phyloP scores from a whole-genome alignment of 2,329 filamentous ascomycete species.

The Mycocentrospora acerina region DNA sequence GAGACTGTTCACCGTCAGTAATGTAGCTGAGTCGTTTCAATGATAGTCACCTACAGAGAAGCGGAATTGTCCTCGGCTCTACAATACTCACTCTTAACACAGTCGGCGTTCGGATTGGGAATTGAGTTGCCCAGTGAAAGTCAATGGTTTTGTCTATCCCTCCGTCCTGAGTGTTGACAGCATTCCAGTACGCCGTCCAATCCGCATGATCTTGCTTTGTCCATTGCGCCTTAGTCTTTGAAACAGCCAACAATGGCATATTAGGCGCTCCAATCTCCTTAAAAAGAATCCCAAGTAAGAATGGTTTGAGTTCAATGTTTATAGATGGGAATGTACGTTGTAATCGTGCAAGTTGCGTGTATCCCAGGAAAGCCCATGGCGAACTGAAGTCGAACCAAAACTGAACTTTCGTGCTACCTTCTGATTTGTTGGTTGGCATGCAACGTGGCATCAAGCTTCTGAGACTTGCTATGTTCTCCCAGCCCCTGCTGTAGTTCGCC shows the following conservation, averaged over 20 bases:
- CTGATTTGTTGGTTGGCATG: constrained; percentile 8
- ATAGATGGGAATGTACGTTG: constrained; percentile 25
- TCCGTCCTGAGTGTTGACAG: constrained; percentile 31
- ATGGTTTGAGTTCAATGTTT: constrained; percentile 35
- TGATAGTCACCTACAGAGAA: constrained; percentile 26
- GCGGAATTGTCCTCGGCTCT: constrained; percentile 19
- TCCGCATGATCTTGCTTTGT: constrained; percentile 33
- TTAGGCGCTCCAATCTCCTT: constrained; percentile 40
- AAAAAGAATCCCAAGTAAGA: constrained; percentile 37
- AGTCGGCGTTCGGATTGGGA: constrained; percentile 38
- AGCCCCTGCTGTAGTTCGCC: constrained; percentile 3
- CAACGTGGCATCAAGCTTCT: constrained; percentile 28
- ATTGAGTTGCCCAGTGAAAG: constrained; percentile 33
- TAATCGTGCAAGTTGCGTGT: constrained; percentile 33
- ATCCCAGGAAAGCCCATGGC: constrained; percentile 39
- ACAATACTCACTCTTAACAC: constrained; percentile 33
- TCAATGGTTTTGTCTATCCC: constrained; percentile 23
- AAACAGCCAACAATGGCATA: constrained; percentile 27
- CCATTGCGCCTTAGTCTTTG: constrained; percentile 28
- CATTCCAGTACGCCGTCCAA: constrained; percentile 37
- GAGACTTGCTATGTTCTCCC: constrained; percentile 15
- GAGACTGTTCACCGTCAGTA: constrained; percentile 23
- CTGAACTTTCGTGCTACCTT: constrained; percentile 20
- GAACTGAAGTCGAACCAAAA: constrained; percentile 41
- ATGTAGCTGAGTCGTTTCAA: neutral